These are phyloP conservation scores for Cnidoscolus chayamansa DNA, from an alignment of 441 rosid genomes.

Conservation along the genomic window DNA sequence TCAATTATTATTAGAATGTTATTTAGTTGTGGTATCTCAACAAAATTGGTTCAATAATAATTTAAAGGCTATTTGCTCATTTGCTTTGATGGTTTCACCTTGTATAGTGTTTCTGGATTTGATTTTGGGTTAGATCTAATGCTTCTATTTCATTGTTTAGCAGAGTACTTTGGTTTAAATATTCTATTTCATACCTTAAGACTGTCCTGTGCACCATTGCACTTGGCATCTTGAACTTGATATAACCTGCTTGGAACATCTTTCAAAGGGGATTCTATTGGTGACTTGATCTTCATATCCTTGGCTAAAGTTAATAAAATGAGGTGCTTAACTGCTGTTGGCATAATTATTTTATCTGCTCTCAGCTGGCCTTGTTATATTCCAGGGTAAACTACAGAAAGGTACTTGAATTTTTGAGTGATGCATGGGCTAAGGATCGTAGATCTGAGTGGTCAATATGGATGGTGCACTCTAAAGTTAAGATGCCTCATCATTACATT, in stretches of 20 bases:
- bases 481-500: conserved; percentile 85
- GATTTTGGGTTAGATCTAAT: not conserved
- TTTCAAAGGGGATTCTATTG: not conserved
- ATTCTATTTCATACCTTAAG: not conserved
- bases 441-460: conserved; percentile 97
- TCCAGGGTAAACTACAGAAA: conserved; percentile 60
- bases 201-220: not conserved
- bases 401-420: conserved; percentile 59
- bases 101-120: not conserved
- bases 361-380: conserved; percentile 19
- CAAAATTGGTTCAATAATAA: not conserved
- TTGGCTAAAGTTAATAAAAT: not conserved
- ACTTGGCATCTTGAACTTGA: not conserved
- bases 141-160: not conserved
- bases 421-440: conserved; percentile 74
- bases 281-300: not conserved
- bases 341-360: not conserved
- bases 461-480: conserved; percentile 90
- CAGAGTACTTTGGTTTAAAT: not conserved
- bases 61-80: not conserved
- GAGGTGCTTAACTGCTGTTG: not conserved
- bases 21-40: not conserved
- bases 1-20: not conserved
- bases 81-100: not conserved
- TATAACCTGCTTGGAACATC: not conserved